These are phyloP conservation scores for thale cress (Arabidopsis thaliana) DNA, from an alignment of 345 rosid genomes.

Conservation along the genomic window DNA sequence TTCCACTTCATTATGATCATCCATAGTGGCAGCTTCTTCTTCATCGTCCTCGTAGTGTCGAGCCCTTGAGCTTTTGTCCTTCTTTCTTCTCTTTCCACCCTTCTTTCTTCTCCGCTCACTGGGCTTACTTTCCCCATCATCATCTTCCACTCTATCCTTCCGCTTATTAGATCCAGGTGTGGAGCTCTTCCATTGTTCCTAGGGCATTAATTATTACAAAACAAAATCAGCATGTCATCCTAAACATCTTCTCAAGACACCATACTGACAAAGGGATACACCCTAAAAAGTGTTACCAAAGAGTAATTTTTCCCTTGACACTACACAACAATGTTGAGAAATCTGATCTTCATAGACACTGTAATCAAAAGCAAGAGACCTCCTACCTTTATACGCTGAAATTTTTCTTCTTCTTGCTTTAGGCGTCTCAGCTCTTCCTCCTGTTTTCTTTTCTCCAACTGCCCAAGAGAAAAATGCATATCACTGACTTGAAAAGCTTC, in stretches of 20 bases:
- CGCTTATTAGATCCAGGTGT: constrained; percentile 67
- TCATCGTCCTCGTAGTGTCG: constrained; percentile 70
- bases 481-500: constrained; percentile 3
- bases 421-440: constrained; percentile 89
- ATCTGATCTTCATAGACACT: neutral
- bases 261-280: neutral
- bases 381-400: constrained; percentile 83
- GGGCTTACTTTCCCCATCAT: constrained; percentile 82
- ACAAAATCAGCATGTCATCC: constrained; percentile 21
- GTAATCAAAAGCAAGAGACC: constrained; percentile 21
- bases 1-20: constrained; percentile 72
- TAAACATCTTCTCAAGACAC: constrained; percentile 13
- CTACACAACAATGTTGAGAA: constrained; percentile 10
- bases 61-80: constrained; percentile 81
- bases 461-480: constrained; percentile 42
- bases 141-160: constrained; percentile 76
- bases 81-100: constrained; percentile 91
- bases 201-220: constrained; percentile 35
- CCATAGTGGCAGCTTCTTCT: constrained; percentile 67
- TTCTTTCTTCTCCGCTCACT: constrained; percentile 86
- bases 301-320: neutral
- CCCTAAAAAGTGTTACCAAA: neutral
- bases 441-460: constrained; percentile 95
- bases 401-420: constrained; percentile 88
- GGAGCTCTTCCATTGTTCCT: constrained; percentile 98